A percentile compares a stretch with the other conserved stretches of the same genome.
Conservation (phyloP, 371 early-diverging fungal genomes). For the Mortierella sp. region DNA sequence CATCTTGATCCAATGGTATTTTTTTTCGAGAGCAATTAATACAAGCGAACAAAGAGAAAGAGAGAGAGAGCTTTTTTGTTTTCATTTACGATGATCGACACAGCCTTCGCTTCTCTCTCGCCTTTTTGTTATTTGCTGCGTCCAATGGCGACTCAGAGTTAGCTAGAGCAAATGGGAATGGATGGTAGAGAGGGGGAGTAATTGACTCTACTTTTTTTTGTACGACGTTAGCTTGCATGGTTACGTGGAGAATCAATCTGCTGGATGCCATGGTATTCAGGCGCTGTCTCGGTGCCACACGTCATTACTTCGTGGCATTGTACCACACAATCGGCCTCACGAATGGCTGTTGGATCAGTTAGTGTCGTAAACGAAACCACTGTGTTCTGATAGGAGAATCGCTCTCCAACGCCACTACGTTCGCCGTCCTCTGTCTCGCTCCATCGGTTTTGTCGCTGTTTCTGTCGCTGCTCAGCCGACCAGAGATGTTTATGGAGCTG, state of each 20-base stretch:
- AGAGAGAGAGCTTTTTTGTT: constrained; percentile 12
- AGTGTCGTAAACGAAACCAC: constrained; percentile 6
- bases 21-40: too few species aligned
- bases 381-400: neutral
- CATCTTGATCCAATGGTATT: neutral
- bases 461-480: neutral
- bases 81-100: neutral
- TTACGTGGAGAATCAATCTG: neutral
- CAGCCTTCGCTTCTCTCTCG: neutral
- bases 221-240: neutral
- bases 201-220: neutral
- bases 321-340: constrained; percentile 12
- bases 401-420: too few species aligned
- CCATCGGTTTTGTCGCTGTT: neutral
- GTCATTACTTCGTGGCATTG: constrained; percentile 17
- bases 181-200: neutral
- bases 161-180: neutral
- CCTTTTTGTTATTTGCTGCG: neutral
- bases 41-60: neutral
- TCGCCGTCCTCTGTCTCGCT: neutral
- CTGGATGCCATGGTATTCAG: constrained; percentile 19
- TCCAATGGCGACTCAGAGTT: neutral
- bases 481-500: constrained; percentile 30
- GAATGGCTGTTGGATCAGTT: constrained; percentile 7
- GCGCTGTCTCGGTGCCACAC: constrained; percentile 43